Percentiles rank a stretch among this genome's conserved stretches.
Evolutionary conservation across 495 filamentous ascomycete genomes (phyloP).

Genomic region (Penicillium flavigenum): DNA sequence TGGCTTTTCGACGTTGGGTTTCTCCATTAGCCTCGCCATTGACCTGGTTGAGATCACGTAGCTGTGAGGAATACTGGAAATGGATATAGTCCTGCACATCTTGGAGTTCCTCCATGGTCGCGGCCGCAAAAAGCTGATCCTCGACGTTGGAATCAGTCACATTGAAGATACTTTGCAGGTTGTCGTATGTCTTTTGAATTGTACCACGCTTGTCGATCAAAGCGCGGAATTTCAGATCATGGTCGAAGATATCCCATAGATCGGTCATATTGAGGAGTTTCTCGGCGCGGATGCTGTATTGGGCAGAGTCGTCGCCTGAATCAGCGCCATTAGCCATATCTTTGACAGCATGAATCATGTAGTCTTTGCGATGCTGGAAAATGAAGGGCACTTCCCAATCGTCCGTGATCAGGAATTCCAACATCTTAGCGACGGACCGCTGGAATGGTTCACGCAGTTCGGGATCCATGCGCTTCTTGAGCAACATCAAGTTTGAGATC

Average conservation of each 20-base stretch:
- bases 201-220: conserved; percentile 84
- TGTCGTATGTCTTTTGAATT: conserved; percentile 74
- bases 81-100: conserved; percentile 96
- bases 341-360: conserved; percentile 89
- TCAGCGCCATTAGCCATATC: conserved; percentile 53
- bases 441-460: conserved; percentile 80
- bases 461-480: conserved; percentile 69
- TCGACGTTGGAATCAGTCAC: conserved; percentile 62
- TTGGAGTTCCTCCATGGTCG: conserved; percentile 88
- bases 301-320: conserved; percentile 61
- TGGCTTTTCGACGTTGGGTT: conserved; percentile 74
- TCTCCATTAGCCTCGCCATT: conserved; percentile 54
- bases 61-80: conserved; percentile 82
- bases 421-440: conserved; percentile 83
- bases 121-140: conserved; percentile 72
- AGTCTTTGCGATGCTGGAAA: conserved; percentile 97
- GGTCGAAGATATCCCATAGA: conserved; percentile 89
- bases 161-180: conserved; percentile 55
- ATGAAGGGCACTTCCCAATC: conserved; percentile 95
- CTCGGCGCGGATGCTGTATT: conserved; percentile 75
- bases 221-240: conserved; percentile 91
- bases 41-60: conserved; percentile 67
- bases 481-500: conserved; percentile 85
- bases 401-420: conserved; percentile 90
- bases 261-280: conserved; percentile 90